A percentile compares a stretch with the other conserved stretches of the same genome.
Evolutionary conservation across 2,329 filamentous ascomycete species (phyloP).

Genomic region (Coleophoma crateriformis): DNA sequence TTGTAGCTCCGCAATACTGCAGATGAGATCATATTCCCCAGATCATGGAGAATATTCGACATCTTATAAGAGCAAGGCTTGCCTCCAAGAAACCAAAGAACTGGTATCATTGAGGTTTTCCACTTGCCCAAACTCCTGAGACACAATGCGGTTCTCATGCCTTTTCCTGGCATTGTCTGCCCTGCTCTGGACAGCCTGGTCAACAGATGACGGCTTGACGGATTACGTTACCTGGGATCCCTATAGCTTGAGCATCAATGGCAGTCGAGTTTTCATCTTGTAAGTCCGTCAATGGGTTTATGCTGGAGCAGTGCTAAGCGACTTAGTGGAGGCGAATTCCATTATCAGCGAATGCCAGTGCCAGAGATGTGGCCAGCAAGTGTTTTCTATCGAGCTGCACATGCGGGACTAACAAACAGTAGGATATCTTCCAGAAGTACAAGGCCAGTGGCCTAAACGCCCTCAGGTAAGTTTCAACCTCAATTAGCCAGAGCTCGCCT

Average conservation of each 20-base stretch:
- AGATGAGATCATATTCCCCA: no score
- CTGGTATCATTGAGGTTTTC: no score
- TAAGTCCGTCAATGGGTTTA: slow-evolving; percentile 9
- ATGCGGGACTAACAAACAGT: slow-evolving; percentile 16
- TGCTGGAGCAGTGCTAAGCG: slow-evolving; percentile 4
- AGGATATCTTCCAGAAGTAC: slow-evolving; percentile 49
- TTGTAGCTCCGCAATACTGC: no score
- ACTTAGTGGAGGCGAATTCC: slow-evolving; percentile 36
- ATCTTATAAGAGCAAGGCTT: no score
- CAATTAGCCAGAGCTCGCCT: neutral
- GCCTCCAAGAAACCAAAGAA: no score
- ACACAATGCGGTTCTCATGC: slow-evolving; percentile 14
- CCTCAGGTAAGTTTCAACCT: slow-evolving; percentile 28
- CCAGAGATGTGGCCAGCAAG: slow-evolving; percentile 42
- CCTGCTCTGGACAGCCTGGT: slow-evolving; percentile 19
- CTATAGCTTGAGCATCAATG: slow-evolving; percentile 44
- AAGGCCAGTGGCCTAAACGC: slow-evolving; percentile 47
- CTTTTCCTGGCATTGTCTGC: slow-evolving; percentile 16
- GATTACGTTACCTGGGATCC: slow-evolving; percentile 44
- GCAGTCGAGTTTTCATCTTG: slow-evolving; percentile 41
- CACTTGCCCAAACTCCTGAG: no score
- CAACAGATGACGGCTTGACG: slow-evolving; percentile 35
- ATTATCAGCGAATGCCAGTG: slow-evolving; percentile 46
- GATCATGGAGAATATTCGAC: no score
- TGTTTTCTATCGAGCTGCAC: slow-evolving; percentile 1